Conservation (phyloP, 768 basidiomycete species). For the Polyporus arcularius region DNA sequence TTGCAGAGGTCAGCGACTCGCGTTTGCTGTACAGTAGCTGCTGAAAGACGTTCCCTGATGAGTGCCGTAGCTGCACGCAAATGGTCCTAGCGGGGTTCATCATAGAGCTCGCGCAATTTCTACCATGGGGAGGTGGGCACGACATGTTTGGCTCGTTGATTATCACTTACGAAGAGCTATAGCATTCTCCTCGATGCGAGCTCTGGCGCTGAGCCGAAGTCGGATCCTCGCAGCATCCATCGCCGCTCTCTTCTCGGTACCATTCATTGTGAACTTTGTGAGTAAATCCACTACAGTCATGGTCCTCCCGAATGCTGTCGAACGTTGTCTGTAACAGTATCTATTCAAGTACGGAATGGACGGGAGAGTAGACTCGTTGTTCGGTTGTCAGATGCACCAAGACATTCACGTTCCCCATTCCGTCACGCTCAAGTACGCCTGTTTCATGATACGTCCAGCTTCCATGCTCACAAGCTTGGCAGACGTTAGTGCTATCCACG, state of each 20-base stretch:
- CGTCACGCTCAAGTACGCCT: not conserved
- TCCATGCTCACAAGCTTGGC: not conserved
- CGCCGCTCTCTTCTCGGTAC: not conserved
- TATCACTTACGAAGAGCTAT: not conserved
- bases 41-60: not conserved
- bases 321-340: not conserved
- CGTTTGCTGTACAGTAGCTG: not conserved
- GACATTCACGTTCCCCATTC: not conserved
- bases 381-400: not conserved
- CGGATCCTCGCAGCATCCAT: not conserved
- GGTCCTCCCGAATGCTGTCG: too few species aligned
- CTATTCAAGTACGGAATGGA: not conserved
- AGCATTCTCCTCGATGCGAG: not conserved
- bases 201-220: not conserved
- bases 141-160: not conserved
- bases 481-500: not conserved
- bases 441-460: too few species aligned
- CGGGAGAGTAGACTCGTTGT: not conserved
- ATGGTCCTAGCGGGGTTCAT: not conserved
- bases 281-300: too few species aligned
- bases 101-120: not conserved
- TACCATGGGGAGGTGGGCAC: not conserved
- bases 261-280: not conserved
- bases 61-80: not conserved
- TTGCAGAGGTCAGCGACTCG: not conserved